Evolutionary conservation across 768 basidiomycete genomes (phyloP), one percentile per base, ranked within the genome.

Genomic region (Lanmaoa rubissima): DNA sequence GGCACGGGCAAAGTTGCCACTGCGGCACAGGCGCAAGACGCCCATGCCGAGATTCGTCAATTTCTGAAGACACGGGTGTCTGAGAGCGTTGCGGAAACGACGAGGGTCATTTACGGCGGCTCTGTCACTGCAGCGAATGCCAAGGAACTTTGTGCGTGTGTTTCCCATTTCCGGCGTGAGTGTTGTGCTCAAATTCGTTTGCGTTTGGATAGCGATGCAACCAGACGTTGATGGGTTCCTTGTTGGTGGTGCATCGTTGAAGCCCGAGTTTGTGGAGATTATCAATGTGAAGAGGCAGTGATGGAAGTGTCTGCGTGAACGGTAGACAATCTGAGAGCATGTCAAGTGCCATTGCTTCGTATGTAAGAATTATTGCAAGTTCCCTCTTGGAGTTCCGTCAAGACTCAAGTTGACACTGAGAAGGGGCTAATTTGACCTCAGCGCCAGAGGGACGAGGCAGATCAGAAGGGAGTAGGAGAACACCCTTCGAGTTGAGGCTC

Each of bases 1-100:
- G 97, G 97, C 44, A 98, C 96, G 13, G 96, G 96, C 61, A 96
- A 90, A 73, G 95, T 97, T 51, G 96, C 96, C 44, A 92, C 92
- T 34, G 78, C 90, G 1, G 79, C 78, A n/a, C 90, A 98, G 77
- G 97, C 97, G 1, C 96, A 98, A 74, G 90, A 94, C 41, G 85
- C 91, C 3, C 97, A 99, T 68, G 82, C 80, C 39, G 84, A 88
- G 57, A 87, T 95, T 66, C 90, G 97, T 63, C 65, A 76, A 12
- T 97, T 85, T 77, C 77, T 98, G 62, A 68, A 78, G 43, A 78
- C 73, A 59, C 76, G 78, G 7, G 83, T 98, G 42, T 89, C 89
- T 8, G 65, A 79, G 34, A 74, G 76, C 19, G 90, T 92, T 31
- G 92, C 93, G 14, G 81, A 82, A 63, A 72, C 76, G 42, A 89